phyloP scores from a whole-genome alignment of 1,284 basidiomycete species.

The Pulveroboletus sp. region DNA sequence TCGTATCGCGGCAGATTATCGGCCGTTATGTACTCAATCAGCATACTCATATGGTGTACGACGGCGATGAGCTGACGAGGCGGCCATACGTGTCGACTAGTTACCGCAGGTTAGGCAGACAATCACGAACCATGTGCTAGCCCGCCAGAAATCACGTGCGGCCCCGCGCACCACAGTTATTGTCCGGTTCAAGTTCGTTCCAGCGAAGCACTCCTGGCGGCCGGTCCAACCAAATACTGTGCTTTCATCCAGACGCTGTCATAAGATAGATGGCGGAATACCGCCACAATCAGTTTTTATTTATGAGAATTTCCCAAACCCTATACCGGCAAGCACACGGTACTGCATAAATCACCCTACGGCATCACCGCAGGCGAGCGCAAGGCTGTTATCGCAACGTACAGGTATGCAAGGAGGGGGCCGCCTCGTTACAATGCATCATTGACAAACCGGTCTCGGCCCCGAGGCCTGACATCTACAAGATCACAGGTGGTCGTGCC shows the following conservation, averaged over 20 bases:
- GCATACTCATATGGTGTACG: not conserved
- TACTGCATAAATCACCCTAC: constrained; percentile 5
- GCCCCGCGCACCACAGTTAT: no score
- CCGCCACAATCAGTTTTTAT: constrained; percentile 14
- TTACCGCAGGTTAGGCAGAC: not conserved
- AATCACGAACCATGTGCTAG: not conserved
- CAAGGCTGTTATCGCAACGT: not conserved
- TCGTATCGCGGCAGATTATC: constrained; percentile 33
- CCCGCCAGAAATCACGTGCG: not conserved
- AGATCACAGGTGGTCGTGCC: not conserved
- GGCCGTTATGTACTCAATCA: constrained; percentile 23
- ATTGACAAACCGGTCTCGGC: constrained; percentile 4
- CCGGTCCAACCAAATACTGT: not conserved
- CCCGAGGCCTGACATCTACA: constrained; percentile 8
- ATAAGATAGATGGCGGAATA: constrained; percentile 1
- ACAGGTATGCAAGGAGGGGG: not conserved
- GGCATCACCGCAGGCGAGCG: constrained; percentile 5
- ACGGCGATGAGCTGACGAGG: constrained; percentile 10
- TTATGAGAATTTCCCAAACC: constrained; percentile 15
- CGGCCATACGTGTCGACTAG: not conserved
- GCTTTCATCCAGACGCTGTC: not conserved
- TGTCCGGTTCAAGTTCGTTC: not conserved
- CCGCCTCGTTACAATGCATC: not conserved
- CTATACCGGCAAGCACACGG: not conserved
- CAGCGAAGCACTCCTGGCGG: not conserved